Conservation (phyloP, 805 yeast genomes). For the Sugiyamaella americana region DNA sequence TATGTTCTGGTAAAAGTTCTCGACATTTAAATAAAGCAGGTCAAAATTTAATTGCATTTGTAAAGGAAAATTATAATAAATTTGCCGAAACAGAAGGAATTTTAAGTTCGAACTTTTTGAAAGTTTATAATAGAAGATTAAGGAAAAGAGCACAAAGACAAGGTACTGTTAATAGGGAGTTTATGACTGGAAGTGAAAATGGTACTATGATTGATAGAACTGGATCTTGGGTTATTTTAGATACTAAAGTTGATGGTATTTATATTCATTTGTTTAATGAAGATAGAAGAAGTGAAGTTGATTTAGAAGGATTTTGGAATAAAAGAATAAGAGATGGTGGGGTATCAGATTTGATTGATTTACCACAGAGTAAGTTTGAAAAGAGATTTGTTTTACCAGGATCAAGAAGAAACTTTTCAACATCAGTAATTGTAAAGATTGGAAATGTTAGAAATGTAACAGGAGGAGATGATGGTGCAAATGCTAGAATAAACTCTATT, state of each 20-base stretch:
- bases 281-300: constrained; percentile 59
- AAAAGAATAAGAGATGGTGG: constrained; percentile 11
- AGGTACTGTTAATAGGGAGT: constrained; percentile 41
- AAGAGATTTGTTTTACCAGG: constrained; percentile 6
- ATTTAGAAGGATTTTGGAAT: constrained; percentile 64
- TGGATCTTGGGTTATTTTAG: constrained; percentile 81
- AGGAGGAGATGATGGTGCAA: constrained; percentile 1
- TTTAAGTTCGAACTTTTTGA: constrained; percentile 49
- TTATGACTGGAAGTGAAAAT: constrained; percentile 35
- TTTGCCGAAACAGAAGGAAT: constrained; percentile 66
- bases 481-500: not conserved
- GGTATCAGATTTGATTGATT: not conserved
- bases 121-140: constrained; percentile 46
- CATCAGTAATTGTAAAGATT: not conserved
- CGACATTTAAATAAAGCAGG: constrained; percentile 72
- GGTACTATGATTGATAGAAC: constrained; percentile 28
- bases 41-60: constrained; percentile 45
- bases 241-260: constrained; percentile 56
- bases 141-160: constrained; percentile 48
- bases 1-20: constrained; percentile 71
- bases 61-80: constrained; percentile 47
- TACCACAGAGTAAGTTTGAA: constrained; percentile 7
- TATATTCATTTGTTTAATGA: constrained; percentile 68
- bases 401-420: constrained; percentile 1
- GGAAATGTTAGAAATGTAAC: not conserved